phyloP scores from a whole-genome alignment of 75 land plant genomes.

The Picea glauca region DNA sequence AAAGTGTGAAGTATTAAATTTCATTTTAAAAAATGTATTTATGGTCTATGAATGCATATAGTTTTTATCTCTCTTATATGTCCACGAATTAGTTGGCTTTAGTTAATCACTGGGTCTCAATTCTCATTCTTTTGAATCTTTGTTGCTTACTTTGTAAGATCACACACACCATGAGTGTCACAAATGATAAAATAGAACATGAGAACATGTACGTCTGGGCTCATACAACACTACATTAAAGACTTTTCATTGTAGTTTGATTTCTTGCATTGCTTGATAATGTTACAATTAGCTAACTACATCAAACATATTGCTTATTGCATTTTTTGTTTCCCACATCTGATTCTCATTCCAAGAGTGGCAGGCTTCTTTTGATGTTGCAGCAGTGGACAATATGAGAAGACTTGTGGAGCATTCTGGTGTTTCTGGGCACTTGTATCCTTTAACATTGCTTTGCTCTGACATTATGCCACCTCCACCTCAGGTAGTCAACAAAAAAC shows the following conservation, averaged over 20 bases:
- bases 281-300: background rate
- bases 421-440: constrained; percentile 83
- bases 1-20: background rate
- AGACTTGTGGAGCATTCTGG: constrained; percentile 70
- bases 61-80: no score
- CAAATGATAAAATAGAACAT: background rate
- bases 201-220: background rate
- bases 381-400: constrained; percentile 78
- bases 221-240: background rate
- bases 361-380: constrained; percentile 90
- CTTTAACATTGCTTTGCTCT: constrained; percentile 71
- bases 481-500: constrained; percentile 36
- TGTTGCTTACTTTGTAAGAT: background rate
- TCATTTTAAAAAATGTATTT: background rate
- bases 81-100: background rate
- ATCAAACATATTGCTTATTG: background rate
- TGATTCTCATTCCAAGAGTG: constrained; percentile 8
- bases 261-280: background rate
- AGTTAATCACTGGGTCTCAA: background rate
- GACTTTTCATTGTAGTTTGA: background rate
- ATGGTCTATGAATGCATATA: background rate
- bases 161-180: background rate
- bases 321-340: background rate
- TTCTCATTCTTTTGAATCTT: background rate
- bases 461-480: constrained; percentile 96